Evolutionary conservation across 345 rosid genomes (phyloP), one percentile per base, ranked within the genome.

Genomic region (sweet orange (Citrus sinensis)): DNA sequence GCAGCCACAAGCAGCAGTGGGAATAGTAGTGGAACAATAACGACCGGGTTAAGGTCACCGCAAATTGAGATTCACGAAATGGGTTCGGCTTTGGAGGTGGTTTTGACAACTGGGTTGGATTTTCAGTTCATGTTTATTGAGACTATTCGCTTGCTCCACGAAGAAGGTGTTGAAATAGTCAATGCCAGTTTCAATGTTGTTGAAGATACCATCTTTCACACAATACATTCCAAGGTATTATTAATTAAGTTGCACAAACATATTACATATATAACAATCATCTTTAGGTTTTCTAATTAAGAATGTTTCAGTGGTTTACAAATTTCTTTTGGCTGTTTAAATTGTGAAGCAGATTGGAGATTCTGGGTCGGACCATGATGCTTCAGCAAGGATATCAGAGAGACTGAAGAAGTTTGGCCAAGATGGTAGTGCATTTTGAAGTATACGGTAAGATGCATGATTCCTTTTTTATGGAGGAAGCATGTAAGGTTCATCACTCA

Each of bases 91-190:
- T 60, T 89, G 65, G 85, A 82, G 78, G 82, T 92, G 24, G 75
- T 80, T 81, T 75, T 92, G 72, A 58, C 81, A 25, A 86, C 90
- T 39, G 85, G 83, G 25, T 81, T 74, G 76, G 85, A 80, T 59
- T 32, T 62, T 54, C 87, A 81, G 64, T 83, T 79, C 77, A n/a
- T 85, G 73, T 89, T 89, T 75, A 75, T 74, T 19, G 83, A 89
- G 62, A 77, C 70, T 10, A 81, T 87, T 75, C 87, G 86, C 16
- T 68, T 82, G 71, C 83, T 87, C 11, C 87, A 84, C 29, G 85
- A 89, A 67, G 90, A 87, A 80, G 87, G 90, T 49, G 89, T 72
- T 42, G 89, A 87, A 60, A 65, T 87, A 75, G 80, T 82, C 30
- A 76, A 73, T 79, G 91, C 90, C 49, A 83, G 69, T 51, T 83